Evolutionary conservation across 176 grass and related monocot genomes (phyloP), one percentile per base, ranked within the genome.

Genomic region (Thinopyrum elongatum): DNA sequence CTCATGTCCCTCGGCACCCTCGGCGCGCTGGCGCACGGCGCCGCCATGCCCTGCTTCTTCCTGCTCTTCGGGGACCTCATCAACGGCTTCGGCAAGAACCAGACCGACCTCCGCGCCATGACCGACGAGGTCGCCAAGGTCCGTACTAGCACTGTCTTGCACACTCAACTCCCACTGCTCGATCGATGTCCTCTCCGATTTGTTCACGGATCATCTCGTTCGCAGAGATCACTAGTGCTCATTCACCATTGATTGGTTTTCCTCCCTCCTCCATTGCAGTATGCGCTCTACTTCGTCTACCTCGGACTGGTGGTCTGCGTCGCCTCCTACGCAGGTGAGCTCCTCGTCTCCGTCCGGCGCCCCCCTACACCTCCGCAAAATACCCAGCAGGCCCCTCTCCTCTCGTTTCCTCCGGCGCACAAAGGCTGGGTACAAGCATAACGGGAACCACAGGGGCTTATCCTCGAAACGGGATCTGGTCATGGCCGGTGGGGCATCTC

Each of bases 1-100:
- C 86, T 99, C 60, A 99, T 99, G 97, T 77, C 83, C 10, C 83
- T 87, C 3, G 97, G 97, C 11, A 96, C 86, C 39, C 71, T 94
- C 0, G 97, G 97, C 19, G 94, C 97, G 47, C 76, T 96, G 3
- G 90, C 93, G 60, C 97, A 99, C 76, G 97, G 97, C 77, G 92
- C 97, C 22, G 94, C 97, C 90, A 96, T 99, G 97, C 97, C 97
- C n/a, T 89, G 92, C 39, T 99, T 99, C 84, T 99, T 99, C 92
- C 88, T 99, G 22, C 92, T 99, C 26, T 99, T 99, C 71, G 97
- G 97, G 35, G 90, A 94, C 70, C 94, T 99, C 87, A 93, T 99
- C 94, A 96, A 97, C 76, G 94, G 94, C 5, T 99, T 99, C 82
- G 97, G 97, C 51, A 96, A 96, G 90, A 96, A 96, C 94, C 94